These are phyloP conservation scores for Curvularia verruculosa DNA, from an alignment of 2,329 filamentous ascomycete genomes.

Conservation along the genomic window DNA sequence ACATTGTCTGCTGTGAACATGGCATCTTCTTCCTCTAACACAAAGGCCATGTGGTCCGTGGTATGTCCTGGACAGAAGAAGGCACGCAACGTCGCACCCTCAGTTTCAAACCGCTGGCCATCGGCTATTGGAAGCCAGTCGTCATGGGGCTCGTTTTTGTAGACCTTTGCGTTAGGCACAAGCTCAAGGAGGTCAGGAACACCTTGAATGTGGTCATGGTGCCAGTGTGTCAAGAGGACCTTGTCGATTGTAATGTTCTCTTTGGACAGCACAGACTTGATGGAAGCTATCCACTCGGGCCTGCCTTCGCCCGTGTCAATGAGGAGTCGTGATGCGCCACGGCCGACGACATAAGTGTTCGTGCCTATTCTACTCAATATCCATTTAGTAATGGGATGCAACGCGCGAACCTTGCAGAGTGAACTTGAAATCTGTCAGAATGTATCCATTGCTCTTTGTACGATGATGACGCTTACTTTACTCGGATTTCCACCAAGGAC, in stretches of 20 bases:
- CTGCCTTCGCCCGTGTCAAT: slow-evolving; percentile 90
- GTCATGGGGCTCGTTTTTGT: slow-evolving; percentile 66
- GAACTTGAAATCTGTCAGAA: slow-evolving; percentile 54
- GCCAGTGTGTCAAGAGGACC: slow-evolving; percentile 89
- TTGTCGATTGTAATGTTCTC: slow-evolving; percentile 73
- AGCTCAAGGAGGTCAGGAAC: slow-evolving; percentile 70
- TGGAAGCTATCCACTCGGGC: slow-evolving; percentile 70
- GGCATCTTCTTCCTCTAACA: slow-evolving; percentile 76
- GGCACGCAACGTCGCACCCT: slow-evolving; percentile 71
- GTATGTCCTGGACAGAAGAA: slow-evolving; percentile 78
- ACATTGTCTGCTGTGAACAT: slow-evolving; percentile 92
- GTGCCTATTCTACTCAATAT: slow-evolving; percentile 64
- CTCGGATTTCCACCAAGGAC: slow-evolving; percentile 90
- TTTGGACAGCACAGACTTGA: slow-evolving; percentile 68
- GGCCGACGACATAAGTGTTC: slow-evolving; percentile 92
- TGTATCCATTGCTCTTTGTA: background rate
- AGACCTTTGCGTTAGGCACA: slow-evolving; percentile 67
- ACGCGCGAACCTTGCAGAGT: slow-evolving; percentile 63
- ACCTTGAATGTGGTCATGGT: slow-evolving; percentile 82
- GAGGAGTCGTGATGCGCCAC: slow-evolving; percentile 73
- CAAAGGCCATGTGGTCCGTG: slow-evolving; percentile 78
- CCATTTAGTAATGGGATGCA: background rate
- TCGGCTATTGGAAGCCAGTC: slow-evolving; percentile 62
- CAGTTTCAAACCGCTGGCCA: slow-evolving; percentile 61
- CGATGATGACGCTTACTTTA: slow-evolving; percentile 61